A percentile compares a stretch with the other conserved stretches of the same genome.
Conservation (phyloP, 495 filamentous ascomycete species). For the Neurospora sp. region DNA sequence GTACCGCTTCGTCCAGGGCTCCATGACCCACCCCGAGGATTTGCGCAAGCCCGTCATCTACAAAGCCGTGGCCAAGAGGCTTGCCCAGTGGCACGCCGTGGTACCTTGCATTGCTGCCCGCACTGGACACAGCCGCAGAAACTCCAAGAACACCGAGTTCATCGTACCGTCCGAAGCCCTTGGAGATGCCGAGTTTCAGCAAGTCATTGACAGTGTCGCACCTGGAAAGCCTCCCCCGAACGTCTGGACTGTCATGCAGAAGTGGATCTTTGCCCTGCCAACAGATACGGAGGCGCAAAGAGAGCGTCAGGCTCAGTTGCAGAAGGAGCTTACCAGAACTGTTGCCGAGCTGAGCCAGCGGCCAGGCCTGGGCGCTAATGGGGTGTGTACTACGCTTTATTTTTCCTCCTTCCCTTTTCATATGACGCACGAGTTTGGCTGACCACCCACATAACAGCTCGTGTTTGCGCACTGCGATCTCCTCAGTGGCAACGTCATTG, state of each 20-base stretch:
- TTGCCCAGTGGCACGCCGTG: conserved; percentile 89
- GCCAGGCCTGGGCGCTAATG: conserved; percentile 59
- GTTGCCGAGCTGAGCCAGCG: conserved; percentile 61
- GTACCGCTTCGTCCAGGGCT: conserved; percentile 80
- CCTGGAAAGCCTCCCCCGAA: conserved; percentile 61
- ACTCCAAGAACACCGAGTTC: conserved; percentile 16
- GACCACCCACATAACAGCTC: conserved; percentile 40
- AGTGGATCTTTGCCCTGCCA: conserved; percentile 86
- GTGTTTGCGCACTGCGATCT: conserved; percentile 95
- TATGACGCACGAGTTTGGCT: conserved; percentile 1
- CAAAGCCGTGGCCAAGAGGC: conserved; percentile 67
- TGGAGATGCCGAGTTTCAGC: conserved; percentile 27
- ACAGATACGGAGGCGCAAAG: conserved; percentile 55
- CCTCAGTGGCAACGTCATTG: conserved; percentile 88
- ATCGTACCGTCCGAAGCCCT: conserved; percentile 10
- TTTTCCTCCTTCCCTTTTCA: neutral
- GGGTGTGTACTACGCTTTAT: conserved; percentile 41
- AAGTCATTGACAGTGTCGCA: conserved; percentile 43
- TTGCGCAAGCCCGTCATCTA: conserved; percentile 61
- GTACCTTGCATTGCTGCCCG: conserved; percentile 48
- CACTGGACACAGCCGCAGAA: conserved; percentile 26
- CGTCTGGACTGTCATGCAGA: conserved; percentile 88
- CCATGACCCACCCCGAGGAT: conserved; percentile 68
- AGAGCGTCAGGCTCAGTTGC: conserved; percentile 53
- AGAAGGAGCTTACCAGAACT: conserved; percentile 61